These are phyloP conservation scores for Symbiotaphrina buchneri DNA, from an alignment of 495 filamentous ascomycete genomes.

Conservation along the genomic window DNA sequence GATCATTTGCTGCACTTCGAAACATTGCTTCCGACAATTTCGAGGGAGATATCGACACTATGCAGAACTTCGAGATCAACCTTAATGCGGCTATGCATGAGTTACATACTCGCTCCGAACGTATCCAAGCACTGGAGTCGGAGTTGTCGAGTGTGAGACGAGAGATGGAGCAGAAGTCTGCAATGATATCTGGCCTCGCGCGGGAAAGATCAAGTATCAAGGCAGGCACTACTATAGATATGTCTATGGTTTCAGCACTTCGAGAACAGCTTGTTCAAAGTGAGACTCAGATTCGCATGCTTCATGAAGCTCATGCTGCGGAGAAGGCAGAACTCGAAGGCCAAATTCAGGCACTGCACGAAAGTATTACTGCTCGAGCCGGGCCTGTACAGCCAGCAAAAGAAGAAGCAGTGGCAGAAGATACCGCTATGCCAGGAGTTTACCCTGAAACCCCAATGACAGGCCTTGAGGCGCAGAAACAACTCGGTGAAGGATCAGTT, in stretches of 20 bases:
- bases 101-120: conserved; percentile 64
- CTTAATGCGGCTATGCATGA: conserved; percentile 87
- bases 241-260: conserved; percentile 72
- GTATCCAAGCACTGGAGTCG: conserved; percentile 68
- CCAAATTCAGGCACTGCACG: conserved; percentile 44
- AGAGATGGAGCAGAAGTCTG: conserved; percentile 90
- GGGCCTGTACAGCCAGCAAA: not conserved
- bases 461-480: conserved; percentile 5
- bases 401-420: not conserved
- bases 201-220: conserved; percentile 79
- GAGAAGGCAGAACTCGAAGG: conserved; percentile 51
- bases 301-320: conserved; percentile 46
- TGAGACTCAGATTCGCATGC: conserved; percentile 51
- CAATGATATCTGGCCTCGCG: conserved; percentile 83
- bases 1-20: conserved; percentile 73
- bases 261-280: conserved; percentile 71
- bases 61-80: conserved; percentile 86
- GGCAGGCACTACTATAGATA: conserved; percentile 65
- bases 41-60: conserved; percentile 52
- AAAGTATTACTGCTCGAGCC: conserved; percentile 23
- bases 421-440: not conserved
- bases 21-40: conserved; percentile 76
- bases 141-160: conserved; percentile 69
- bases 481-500: conserved; percentile 11
- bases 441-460: not conserved